Conservation (phyloP, 768 basidiomycete genomes). For the Calocybe indica region DNA sequence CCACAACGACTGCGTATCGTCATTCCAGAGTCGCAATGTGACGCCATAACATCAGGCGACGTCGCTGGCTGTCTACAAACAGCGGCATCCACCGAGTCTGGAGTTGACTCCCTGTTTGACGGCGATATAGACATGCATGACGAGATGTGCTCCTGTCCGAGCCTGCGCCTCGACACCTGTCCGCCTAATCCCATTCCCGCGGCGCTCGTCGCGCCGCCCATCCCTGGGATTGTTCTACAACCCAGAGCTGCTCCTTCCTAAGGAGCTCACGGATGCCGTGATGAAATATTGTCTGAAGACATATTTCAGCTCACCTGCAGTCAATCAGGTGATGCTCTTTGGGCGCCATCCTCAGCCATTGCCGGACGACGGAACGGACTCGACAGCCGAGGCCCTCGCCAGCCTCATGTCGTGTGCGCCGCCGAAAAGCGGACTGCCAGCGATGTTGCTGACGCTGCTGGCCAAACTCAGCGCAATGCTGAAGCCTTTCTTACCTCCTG, state of each 20-base stretch:
- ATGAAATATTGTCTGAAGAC: constrained; percentile 45
- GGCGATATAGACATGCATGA: too few relatives aligned
- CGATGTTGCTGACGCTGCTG: constrained; percentile 49
- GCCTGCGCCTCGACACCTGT: too few relatives aligned
- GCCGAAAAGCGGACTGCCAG: constrained; percentile 43
- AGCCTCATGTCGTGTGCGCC: constrained; percentile 5
- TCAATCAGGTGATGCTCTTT: constrained; percentile 89
- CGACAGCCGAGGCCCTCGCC: constrained; percentile 1
- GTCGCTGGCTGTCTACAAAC: too few relatives aligned
- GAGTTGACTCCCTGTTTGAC: too few relatives aligned
- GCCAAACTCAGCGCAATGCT: constrained; percentile 42
- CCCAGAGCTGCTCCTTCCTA: constrained; percentile 43
- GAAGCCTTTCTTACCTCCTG: constrained; percentile 38
- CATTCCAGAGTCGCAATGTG: too few relatives aligned
- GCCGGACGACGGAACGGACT: constrained; percentile 6
- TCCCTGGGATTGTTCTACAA: constrained; percentile 62
- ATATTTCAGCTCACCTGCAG: constrained; percentile 44
- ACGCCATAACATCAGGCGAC: too few relatives aligned
- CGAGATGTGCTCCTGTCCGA: too few relatives aligned
- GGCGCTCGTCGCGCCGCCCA: constrained; percentile 41
- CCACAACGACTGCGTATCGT: too few relatives aligned
- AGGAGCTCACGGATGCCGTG: constrained; percentile 44
- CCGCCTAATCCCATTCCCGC: too few relatives aligned
- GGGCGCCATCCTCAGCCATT: constrained; percentile 31
- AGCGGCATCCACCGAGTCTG: too few relatives aligned